Evolutionary conservation across 2,329 filamentous ascomycete species (phyloP).

Genomic region (Exophiala viscosa): DNA sequence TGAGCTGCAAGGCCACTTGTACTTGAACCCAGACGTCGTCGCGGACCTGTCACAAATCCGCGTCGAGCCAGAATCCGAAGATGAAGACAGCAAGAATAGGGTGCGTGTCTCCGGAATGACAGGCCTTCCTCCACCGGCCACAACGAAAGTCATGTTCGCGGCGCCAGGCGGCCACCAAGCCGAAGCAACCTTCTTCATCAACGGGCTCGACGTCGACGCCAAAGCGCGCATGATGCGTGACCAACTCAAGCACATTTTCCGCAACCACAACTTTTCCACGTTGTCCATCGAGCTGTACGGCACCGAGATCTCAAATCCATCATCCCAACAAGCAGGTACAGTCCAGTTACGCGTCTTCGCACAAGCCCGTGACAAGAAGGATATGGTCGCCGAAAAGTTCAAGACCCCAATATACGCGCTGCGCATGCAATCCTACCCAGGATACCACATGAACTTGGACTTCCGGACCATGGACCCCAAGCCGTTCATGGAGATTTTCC

Average conservation of each 20-base stretch:
- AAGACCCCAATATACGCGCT: conserved; percentile 11
- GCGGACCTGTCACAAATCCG: conserved; percentile 39
- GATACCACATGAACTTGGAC: conserved; percentile 45
- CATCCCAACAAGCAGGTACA: conserved; percentile 39
- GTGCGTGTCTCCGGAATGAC: conserved; percentile 41
- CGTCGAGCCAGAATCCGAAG: conserved; percentile 34
- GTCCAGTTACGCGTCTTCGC: conserved; percentile 26
- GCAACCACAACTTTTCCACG: conserved; percentile 34
- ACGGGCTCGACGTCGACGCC: conserved; percentile 45
- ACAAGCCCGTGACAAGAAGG: conserved; percentile 6
- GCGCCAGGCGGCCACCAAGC: conserved; percentile 49
- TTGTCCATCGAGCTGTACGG: conserved; percentile 37
- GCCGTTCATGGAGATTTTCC: conserved; percentile 46
- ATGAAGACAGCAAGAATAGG: conserved; percentile 27
- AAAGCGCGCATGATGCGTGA: conserved; percentile 33
- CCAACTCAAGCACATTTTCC: conserved; percentile 25
- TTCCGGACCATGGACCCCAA: conserved; percentile 44
- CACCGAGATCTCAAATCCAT: conserved; percentile 36
- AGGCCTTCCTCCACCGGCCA: conserved; percentile 44
- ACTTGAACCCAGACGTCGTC: conserved; percentile 47
- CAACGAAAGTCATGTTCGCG: conserved; percentile 50
- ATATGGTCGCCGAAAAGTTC: conserved; percentile 4
- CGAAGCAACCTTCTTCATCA: conserved; percentile 42
- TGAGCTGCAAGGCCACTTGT: conserved; percentile 47
- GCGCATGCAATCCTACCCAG: conserved; percentile 43